Percentiles rank a stretch among this genome's conserved stretches.
phyloP scores from a whole-genome alignment of 2,329 filamentous ascomycete genomes.

The Paracorniculantispora psalliotae region DNA sequence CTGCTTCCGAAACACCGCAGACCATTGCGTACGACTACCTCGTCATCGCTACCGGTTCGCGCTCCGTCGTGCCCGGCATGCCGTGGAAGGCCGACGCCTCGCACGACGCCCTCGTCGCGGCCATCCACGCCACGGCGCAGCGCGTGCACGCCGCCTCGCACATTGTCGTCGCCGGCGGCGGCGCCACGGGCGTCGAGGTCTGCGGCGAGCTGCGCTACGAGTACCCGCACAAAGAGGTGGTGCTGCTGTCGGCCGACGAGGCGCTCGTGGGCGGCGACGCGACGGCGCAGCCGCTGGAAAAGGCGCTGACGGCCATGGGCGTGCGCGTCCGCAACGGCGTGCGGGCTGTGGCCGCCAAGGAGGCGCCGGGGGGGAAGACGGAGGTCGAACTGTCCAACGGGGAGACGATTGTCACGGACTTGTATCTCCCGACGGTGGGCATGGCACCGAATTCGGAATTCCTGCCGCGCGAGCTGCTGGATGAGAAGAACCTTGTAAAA shows the following conservation, averaged over 20 bases:
- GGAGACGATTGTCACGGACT: slow-evolving; percentile 45
- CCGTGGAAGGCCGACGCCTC: slow-evolving; percentile 50
- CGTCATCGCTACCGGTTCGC: slow-evolving; percentile 52
- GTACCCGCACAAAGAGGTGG: slow-evolving; percentile 45
- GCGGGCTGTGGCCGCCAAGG: slow-evolving; percentile 33
- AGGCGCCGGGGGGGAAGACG: slow-evolving; percentile 39
- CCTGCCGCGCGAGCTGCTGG: slow-evolving; percentile 41
- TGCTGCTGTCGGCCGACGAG: slow-evolving; percentile 40
- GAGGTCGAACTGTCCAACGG: slow-evolving; percentile 43
- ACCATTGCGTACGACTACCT: slow-evolving; percentile 49
- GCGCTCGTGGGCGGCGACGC: slow-evolving; percentile 41
- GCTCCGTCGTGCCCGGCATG: slow-evolving; percentile 32
- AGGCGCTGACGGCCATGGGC: slow-evolving; percentile 48
- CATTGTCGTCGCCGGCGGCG: slow-evolving; percentile 53
- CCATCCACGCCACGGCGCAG: slow-evolving; percentile 36
- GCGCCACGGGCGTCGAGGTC: slow-evolving; percentile 51
- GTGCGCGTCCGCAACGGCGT: slow-evolving; percentile 43
- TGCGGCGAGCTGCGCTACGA: slow-evolving; percentile 50
- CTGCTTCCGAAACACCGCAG: slow-evolving; percentile 22
- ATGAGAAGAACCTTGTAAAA: slow-evolving; percentile 38
- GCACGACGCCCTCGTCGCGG: slow-evolving; percentile 38
- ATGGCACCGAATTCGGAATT: slow-evolving; percentile 51
- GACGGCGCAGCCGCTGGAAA: slow-evolving; percentile 36
- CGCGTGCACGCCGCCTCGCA: slow-evolving; percentile 41
- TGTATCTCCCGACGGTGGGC: slow-evolving; percentile 54